Base-by-base conservation (phyloP, 2,329 filamentous ascomycete species). In the Epichloe festucae region DNA sequence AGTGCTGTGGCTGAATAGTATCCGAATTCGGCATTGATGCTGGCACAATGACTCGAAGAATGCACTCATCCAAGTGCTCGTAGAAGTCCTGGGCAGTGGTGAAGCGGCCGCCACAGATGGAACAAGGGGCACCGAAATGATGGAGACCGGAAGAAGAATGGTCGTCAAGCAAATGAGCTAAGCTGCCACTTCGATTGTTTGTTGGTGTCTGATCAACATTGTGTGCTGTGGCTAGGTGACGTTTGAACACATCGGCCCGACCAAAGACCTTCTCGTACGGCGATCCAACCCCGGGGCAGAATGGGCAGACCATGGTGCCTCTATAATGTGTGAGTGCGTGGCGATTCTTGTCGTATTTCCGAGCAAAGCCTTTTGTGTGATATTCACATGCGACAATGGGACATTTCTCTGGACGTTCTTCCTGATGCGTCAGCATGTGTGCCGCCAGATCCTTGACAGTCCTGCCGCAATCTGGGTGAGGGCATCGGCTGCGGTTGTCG, bases 271-370 rank as follows among this genome's bases (percentile, higher is more conserved):
- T 96, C 67, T 96, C 91, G 5, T 85, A 87, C 1, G 88, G 80
- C 3, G 88, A 90, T 5, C 90, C 89, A 19, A 84, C 85, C 4
- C 89, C 89, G 0, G 90, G 89, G 59, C 93, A 97, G 68, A 97
- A 97, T 5, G 90, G 90, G 62, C 93, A 98, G 7, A 95, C 86
- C 89, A 97, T 96, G 14, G 89, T 96, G 8, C 91, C 91, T 67
- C 95, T 95, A 74, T 97, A 98, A 65, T 97, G 93, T 3, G 91
- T 97, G 56, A 97, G 71, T 1, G 91, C 95, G 65, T 98, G 93
- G 12, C 93, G 76, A 67, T 97, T 97, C 75, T 96, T 96, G 72
- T 97, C 93, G 65, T 97, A 98, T 68, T 97, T 97, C 55, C 91
- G 79, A 3, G 91, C 91, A 63, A 97, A 97, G 0, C 91, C 91